These are phyloP conservation scores for Boechera stricta DNA, from an alignment of 345 rosid genomes.

Conservation along the genomic window DNA sequence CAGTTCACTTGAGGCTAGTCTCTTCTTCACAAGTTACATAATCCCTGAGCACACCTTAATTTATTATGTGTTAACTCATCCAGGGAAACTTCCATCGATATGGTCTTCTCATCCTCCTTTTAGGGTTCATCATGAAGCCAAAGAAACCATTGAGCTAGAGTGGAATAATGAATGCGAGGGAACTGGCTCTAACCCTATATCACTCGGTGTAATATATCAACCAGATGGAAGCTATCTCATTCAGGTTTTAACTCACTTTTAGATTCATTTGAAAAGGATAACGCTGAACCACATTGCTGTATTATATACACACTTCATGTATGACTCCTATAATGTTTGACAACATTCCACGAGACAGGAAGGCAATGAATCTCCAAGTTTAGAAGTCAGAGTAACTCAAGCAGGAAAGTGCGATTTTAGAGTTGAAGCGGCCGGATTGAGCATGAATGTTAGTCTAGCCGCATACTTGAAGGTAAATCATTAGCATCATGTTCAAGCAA, in stretches of 20 bases:
- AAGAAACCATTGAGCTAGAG: conserved; percentile 64
- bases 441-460: conserved; percentile 63
- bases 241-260: conserved; percentile 54
- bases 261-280: conserved; percentile 5
- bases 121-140: conserved; percentile 72
- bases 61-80: conserved; percentile 38
- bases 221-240: conserved; percentile 71
- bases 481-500: conserved; percentile 7
- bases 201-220: conserved; percentile 55
- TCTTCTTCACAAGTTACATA: conserved; percentile 22
- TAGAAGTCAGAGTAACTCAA: conserved; percentile 61
- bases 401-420: conserved; percentile 56
- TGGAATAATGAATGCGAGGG: conserved; percentile 70
- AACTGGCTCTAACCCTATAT: conserved; percentile 52
- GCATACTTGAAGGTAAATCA: conserved; percentile 63
- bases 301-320: neutral
- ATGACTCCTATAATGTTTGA: conserved; percentile 7
- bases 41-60: conserved; percentile 27
- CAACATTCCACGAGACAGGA: conserved; percentile 48
- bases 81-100: conserved; percentile 64
- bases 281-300: conserved; percentile 5
- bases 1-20: conserved; percentile 44
- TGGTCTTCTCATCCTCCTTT: conserved; percentile 89
- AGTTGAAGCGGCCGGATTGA: conserved; percentile 68
- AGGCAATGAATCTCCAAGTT: conserved; percentile 50